Percentiles rank a stretch among this genome's conserved stretches.
These are phyloP conservation scores for Hymenoscyphus albidus DNA, from an alignment of 2,329 filamentous ascomycete genomes.

Conservation along the genomic window DNA sequence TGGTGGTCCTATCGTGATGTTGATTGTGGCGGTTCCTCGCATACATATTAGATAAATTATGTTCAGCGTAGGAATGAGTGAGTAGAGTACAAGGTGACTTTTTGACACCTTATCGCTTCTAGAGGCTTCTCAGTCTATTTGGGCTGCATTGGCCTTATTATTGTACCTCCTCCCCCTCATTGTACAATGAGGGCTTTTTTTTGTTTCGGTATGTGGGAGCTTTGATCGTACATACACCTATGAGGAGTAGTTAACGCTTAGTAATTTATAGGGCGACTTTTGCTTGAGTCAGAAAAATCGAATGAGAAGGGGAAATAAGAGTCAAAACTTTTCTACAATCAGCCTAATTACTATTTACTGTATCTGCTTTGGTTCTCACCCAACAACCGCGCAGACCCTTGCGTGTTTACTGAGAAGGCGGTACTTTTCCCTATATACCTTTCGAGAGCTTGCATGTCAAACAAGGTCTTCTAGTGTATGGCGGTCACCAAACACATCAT, in stretches of 20 bases:
- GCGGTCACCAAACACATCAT: not conserved
- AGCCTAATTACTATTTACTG: no score
- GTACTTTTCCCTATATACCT: no score
- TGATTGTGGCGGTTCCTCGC: not conserved
- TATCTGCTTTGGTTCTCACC: no score
- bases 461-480: not conserved
- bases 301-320: no score
- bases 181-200: not conserved
- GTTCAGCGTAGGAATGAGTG: not conserved
- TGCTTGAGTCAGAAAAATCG: no score
- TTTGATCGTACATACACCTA: no score
- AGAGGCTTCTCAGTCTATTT: not conserved
- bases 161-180: not conserved
- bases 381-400: not conserved
- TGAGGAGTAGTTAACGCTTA: no score
- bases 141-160: not conserved
- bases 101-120: not conserved
- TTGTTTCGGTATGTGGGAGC: not conserved
- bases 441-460: not conserved
- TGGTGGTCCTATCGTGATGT: not conserved
- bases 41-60: not conserved
- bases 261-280: no score
- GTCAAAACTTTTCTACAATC: no score
- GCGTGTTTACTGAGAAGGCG: not conserved
- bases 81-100: not conserved